These are phyloP conservation scores for Fonsecaea pugnacius DNA, from an alignment of 2,329 filamentous ascomycete species.

Conservation along the genomic window DNA sequence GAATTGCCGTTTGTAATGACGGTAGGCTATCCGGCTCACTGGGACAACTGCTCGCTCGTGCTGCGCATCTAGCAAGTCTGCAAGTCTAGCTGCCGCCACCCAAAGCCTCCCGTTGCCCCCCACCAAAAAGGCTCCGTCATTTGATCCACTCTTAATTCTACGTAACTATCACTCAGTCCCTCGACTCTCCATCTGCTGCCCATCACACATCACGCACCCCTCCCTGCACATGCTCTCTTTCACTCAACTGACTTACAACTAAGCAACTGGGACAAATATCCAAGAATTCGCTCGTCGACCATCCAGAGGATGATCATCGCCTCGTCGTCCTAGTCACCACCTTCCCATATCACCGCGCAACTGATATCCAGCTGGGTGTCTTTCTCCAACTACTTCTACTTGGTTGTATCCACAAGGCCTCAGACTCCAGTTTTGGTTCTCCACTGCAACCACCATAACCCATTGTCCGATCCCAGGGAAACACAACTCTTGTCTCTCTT, in stretches of 20 bases:
- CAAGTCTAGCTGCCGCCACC: too few relatives aligned
- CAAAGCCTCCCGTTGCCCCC: not conserved
- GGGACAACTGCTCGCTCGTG: not conserved
- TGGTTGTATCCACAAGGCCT: not conserved
- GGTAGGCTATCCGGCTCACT: not conserved
- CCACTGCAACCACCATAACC: constrained; percentile 10
- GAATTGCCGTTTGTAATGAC: not conserved
- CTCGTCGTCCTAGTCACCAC: constrained; percentile 7
- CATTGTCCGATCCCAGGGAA: constrained; percentile 7
- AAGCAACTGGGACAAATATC: constrained; percentile 1
- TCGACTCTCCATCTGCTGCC: constrained; percentile 2
- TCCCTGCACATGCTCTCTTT: constrained; percentile 16
- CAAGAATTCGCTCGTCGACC: not conserved
- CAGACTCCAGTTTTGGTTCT: constrained; percentile 10
- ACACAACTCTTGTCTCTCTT: constrained; percentile 11
- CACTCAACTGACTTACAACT: constrained; percentile 6
- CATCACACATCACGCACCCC: not conserved
- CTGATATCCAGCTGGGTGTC: not conserved
- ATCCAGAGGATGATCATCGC: constrained; percentile 3
- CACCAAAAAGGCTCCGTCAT: not conserved
- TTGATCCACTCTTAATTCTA: constrained; percentile 4
- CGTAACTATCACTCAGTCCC: not conserved
- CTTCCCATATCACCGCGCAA: not conserved
- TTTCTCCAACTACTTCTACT: constrained; percentile 14
- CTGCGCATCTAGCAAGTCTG: too few relatives aligned